Percentiles rank a stretch among this genome's conserved stretches.
phyloP scores from a whole-genome alignment of 768 basidiomycete genomes.

The Auricularia cornea region DNA sequence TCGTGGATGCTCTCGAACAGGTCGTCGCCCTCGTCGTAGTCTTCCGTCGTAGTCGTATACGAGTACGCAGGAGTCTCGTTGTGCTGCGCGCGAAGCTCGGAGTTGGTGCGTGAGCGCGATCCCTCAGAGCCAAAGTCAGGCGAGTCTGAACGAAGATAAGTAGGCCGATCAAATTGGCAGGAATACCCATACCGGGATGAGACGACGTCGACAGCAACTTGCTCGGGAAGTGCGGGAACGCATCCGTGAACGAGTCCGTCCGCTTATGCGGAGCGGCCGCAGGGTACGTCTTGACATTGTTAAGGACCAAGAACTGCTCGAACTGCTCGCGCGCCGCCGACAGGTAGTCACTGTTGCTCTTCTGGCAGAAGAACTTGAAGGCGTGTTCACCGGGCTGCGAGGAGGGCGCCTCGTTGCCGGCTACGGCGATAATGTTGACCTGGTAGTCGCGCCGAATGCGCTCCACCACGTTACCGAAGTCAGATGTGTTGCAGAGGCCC shows the following conservation, averaged over 20 bases:
- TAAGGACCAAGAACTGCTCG: slow-evolving; percentile 80
- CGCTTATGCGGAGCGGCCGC: slow-evolving; percentile 69
- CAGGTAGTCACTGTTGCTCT: slow-evolving; percentile 90
- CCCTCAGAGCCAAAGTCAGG: neutral
- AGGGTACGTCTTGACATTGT: slow-evolving; percentile 77
- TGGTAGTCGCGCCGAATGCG: slow-evolving; percentile 90
- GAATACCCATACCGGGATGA: slow-evolving; percentile 45
- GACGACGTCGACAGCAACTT: slow-evolving; percentile 79
- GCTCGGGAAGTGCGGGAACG: slow-evolving; percentile 94
- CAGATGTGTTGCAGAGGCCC: slow-evolving; percentile 63
- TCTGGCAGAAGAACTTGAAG: slow-evolving; percentile 93
- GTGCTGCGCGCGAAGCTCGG: neutral
- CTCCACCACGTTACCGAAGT: slow-evolving; percentile 80
- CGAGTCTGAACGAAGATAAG: slow-evolving; percentile 2
- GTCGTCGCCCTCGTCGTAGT: slow-evolving; percentile 1
- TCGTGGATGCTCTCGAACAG: neutral
- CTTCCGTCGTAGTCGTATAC: neutral
- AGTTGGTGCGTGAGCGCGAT: neutral
- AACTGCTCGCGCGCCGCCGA: slow-evolving; percentile 85
- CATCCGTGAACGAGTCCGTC: slow-evolving; percentile 89
- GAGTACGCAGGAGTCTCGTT: neutral
- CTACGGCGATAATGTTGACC: slow-evolving; percentile 67
- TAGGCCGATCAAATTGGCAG: slow-evolving; percentile 32
- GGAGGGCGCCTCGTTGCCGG: slow-evolving; percentile 44
- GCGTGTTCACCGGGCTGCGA: slow-evolving; percentile 66